phyloP scores from a whole-genome alignment of 108 stramenopile genomes.

The Schizochytrium sp. region DNA sequence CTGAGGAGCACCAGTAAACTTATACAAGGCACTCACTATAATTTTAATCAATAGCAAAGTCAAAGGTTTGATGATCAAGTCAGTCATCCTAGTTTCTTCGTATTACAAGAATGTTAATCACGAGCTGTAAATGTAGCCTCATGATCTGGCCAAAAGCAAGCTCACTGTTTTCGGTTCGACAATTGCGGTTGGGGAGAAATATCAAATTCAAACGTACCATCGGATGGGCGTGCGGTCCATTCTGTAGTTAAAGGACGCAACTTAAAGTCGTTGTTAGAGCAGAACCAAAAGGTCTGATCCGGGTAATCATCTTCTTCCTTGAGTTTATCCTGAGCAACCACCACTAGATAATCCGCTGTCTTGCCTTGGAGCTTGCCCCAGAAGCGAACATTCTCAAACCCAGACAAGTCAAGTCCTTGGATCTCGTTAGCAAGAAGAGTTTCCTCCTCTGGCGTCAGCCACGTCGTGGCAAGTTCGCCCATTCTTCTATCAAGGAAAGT shows the following conservation, averaged over 20 bases:
- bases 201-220: background rate
- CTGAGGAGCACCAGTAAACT: background rate
- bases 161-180: too few species aligned
- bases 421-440: slow-evolving; percentile 1
- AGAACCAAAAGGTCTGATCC: slow-evolving; percentile 50
- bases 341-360: slow-evolving; percentile 3
- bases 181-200: too few species aligned
- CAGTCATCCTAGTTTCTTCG: too few species aligned
- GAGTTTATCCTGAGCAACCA: slow-evolving; percentile 44
- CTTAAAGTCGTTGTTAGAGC: slow-evolving; percentile 21
- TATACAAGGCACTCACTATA: too few species aligned
- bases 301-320: slow-evolving; percentile 55
- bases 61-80: too few species aligned
- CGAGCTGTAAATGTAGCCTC: too few species aligned
- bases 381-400: slow-evolving; percentile 4
- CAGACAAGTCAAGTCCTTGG: background rate
- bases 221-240: background rate
- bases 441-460: slow-evolving; percentile 59
- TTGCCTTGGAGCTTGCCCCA: slow-evolving; percentile 36
- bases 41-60: too few species aligned
- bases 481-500: background rate
- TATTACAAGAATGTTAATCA: too few species aligned
- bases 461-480: background rate
- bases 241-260: background rate
- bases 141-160: too few species aligned